Evolutionary conservation across 2,329 filamentous ascomycete species (phyloP), one percentile per base, ranked within the genome.

Genomic region (Corynespora cassiicola): DNA sequence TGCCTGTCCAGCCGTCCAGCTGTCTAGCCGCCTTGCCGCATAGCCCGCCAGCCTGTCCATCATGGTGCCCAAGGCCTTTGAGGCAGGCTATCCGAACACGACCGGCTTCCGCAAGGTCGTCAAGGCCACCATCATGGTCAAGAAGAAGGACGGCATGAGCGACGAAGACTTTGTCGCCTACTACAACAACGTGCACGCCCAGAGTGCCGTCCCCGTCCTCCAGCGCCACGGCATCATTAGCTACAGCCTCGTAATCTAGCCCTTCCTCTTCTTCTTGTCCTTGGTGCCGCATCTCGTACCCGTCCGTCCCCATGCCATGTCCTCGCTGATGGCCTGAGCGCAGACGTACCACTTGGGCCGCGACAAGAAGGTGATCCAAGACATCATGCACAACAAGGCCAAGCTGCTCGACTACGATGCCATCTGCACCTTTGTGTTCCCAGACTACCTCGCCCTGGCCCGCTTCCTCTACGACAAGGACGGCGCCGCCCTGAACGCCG

Each of bases 351-450:
- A 73, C 45, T 57, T 75, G 3, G 52, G 67, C 35, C 63, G 71
- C 10, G 73, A 75, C 42, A 65, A 69, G 18, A 72, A 67, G 32
- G 26, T 71, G 32, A 65, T 74, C 35, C 65, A 69, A 32, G 72
- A 75, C 45, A 75, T 75, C 51, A 55, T 75, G 49, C 69, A 71
- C 38, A 72, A 72, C 14, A 68, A 72, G 37, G 72, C 70, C 7
- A 57, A 65, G 33, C 60, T 75, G 42, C 49, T 72, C 31, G 66
- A 71, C 33, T 75, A 73, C 52, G 72, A 75, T 46, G 73, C 73
- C 31, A 74, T 75, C 21, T 75, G 73, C 58, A 74, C 71, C 8
- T 75, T 75, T 52, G 70, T 73, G 36, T 75, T 75, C 45, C 66
- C 65, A 31, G 71, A 74, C 48, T 75, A 74, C 41, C 61, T 68